Evolutionary conservation across 495 filamentous ascomycete species (phyloP).

Genomic region (Umbilicaria muhlenbergii): DNA sequence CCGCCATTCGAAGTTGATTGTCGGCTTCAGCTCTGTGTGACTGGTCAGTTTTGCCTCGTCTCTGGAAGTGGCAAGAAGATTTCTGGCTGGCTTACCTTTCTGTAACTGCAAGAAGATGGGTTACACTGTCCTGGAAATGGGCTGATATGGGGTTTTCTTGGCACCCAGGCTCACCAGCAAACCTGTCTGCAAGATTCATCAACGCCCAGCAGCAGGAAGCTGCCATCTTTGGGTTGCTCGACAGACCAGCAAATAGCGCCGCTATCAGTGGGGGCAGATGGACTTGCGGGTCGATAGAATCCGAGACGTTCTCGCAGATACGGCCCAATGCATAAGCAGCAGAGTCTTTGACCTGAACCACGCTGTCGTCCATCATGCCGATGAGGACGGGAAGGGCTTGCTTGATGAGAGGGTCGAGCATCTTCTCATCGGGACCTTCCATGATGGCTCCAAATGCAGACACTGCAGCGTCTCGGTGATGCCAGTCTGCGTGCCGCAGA

Average conservation of each 20-base stretch:
- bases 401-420: conserved; percentile 83
- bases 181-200: conserved; percentile 95
- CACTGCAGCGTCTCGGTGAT: conserved; percentile 81
- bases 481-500: conserved; percentile 83
- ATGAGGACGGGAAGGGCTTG: conserved; percentile 83
- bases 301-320: conserved; percentile 80
- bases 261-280: conserved; percentile 73
- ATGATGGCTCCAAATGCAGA: conserved; percentile 98
- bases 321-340: conserved; percentile 91
- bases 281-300: conserved; percentile 66
- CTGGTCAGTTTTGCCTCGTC: not conserved
- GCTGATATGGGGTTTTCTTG: conserved; percentile 71
- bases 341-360: conserved; percentile 87
- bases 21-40: conserved; percentile 46
- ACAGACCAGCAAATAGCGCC: conserved; percentile 77
- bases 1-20: conserved; percentile 85
- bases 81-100: conserved; percentile 36
- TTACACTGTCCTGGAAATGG: conserved; percentile 86
- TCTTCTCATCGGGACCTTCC: conserved; percentile 86
- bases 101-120: conserved; percentile 69
- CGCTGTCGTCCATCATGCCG: conserved; percentile 87
- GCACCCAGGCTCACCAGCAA: conserved; percentile 65
- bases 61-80: not conserved
- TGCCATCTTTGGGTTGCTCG: conserved; percentile 92
- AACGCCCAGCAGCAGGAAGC: conserved; percentile 97